A percentile compares a stretch with the other conserved stretches of the same genome.
These are phyloP conservation scores for Oryza australiensis DNA, from an alignment of 176 grass and related monocot species.

Conservation along the genomic window DNA sequence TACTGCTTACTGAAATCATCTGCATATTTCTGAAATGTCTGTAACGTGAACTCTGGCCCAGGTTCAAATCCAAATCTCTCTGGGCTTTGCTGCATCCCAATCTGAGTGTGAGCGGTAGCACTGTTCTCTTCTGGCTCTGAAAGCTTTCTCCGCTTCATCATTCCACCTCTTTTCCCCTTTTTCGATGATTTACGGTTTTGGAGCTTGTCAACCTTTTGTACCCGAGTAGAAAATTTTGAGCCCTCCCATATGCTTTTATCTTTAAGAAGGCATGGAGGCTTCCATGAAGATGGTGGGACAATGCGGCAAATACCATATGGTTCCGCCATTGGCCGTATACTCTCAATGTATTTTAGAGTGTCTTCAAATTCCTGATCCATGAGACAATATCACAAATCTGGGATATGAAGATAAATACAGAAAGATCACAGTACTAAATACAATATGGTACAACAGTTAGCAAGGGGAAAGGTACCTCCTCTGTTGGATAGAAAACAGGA, in stretches of 20 bases:
- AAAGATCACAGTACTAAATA: conserved; percentile 8
- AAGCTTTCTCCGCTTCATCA: conserved; percentile 75
- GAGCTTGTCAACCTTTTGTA: conserved; percentile 86
- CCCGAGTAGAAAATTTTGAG: conserved; percentile 76
- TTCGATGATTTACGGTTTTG: conserved; percentile 80
- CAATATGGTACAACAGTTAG: neutral
- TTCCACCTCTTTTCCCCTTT: conserved; percentile 51
- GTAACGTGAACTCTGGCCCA: conserved; percentile 79
- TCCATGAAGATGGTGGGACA: conserved; percentile 91
- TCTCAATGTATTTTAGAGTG: conserved; percentile 84
- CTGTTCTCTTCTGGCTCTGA: conserved; percentile 46
- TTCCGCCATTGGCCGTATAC: conserved; percentile 66
- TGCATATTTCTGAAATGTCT: conserved; percentile 84
- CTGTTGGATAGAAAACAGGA: conserved; percentile 82
- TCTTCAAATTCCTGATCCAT: conserved; percentile 79
- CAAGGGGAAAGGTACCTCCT: conserved; percentile 64
- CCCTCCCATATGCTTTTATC: conserved; percentile 66
- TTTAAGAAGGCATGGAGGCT: conserved; percentile 82
- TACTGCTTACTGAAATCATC: conserved; percentile 82
- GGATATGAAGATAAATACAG: neutral
- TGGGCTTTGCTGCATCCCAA: conserved; percentile 39
- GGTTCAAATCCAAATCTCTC: conserved; percentile 95
- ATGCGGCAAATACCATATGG: conserved; percentile 91
- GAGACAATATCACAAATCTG: conserved; percentile 31
- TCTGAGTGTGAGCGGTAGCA: conserved; percentile 36